Evolutionary conservation across 2,329 filamentous ascomycete genomes (phyloP).

Genomic region (Fusarium sororula): DNA sequence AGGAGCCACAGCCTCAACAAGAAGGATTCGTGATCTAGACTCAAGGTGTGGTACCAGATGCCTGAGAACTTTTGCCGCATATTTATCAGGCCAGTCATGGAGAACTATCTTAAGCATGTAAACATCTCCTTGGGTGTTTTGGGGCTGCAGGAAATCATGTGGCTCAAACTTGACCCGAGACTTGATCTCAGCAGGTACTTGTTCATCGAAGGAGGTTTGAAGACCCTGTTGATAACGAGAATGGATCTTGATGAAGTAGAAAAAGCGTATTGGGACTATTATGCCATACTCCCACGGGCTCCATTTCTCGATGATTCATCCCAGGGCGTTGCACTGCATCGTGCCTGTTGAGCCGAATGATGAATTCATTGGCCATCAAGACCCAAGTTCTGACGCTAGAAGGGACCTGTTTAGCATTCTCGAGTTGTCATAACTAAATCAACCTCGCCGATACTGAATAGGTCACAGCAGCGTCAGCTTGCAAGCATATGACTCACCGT

Average conservation of each 20-base stretch:
- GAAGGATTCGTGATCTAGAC: slow-evolving; percentile 50
- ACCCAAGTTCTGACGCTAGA: not conserved
- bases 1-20: slow-evolving; percentile 47
- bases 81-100: slow-evolving; percentile 62
- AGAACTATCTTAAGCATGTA: slow-evolving; percentile 64
- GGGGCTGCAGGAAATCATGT: slow-evolving; percentile 51
- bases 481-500: not conserved
- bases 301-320: no score
- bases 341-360: not conserved
- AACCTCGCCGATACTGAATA: no score
- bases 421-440: no score
- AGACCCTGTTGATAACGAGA: slow-evolving; percentile 28
- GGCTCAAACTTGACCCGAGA: slow-evolving; percentile 47
- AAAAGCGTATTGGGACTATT: not conserved
- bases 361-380: not conserved
- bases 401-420: not conserved
- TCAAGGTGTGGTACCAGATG: slow-evolving; percentile 55
- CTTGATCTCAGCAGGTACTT: slow-evolving; percentile 38
- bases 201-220: not conserved
- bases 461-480: not conserved
- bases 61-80: slow-evolving; percentile 50
- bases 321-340: not conserved
- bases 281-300: not conserved
- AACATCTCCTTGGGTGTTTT: slow-evolving; percentile 52
- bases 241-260: not conserved